Evolutionary conservation across 805 yeast species (phyloP), one percentile per base, ranked within the genome.

Genomic region (Myxozyma neglecta): DNA sequence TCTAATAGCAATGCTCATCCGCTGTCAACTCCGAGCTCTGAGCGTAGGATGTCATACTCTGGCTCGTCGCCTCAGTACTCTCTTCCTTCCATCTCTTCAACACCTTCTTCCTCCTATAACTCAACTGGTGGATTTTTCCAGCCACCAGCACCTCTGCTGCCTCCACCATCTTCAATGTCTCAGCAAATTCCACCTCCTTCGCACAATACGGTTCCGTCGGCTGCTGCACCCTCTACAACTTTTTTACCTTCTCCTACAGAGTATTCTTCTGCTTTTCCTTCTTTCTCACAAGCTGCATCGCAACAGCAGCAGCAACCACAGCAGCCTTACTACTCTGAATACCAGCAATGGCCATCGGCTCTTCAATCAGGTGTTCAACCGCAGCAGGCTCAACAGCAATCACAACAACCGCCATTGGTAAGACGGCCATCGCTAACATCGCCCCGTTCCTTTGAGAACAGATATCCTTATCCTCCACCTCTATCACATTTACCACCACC

Each of bases 51-150:
- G 49, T 54, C 57, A 37, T 54, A 35, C 45, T 54, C 57, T 10
- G 48, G 48, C 53, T 37, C 55, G 18, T 59, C 66, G 55, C 53
- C 66, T 14, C 66, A 59, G 49, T 61, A 63, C 56, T 56, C 64
- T 20, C 59, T 63, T 20, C 65, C 66, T 29, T 63, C 65, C 29
- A 29, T 63, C 29, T 47, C 65, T 24, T 53, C 65, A 11, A 48
- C 65, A 9, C 53, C 65, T 13, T 55, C 61, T 9, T 50, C 62
- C 18, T 36, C 59, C 16, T 50, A 50, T 49, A 43, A 32, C 24
- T 51, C 56, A 24, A 46, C 8, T 36, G 44, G 43, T 11, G 60
- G 56, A 20, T 49, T 40, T 50, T 57, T 37, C 56, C 52, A 53
- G 39, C 34, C 57, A 7, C 54, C 48, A n/a, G 57, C 57, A 32